A percentile compares a stretch with the other conserved stretches of the same genome.
Conservation (phyloP, 78 protist species). For the Cavenderia fasciculata region DNA sequence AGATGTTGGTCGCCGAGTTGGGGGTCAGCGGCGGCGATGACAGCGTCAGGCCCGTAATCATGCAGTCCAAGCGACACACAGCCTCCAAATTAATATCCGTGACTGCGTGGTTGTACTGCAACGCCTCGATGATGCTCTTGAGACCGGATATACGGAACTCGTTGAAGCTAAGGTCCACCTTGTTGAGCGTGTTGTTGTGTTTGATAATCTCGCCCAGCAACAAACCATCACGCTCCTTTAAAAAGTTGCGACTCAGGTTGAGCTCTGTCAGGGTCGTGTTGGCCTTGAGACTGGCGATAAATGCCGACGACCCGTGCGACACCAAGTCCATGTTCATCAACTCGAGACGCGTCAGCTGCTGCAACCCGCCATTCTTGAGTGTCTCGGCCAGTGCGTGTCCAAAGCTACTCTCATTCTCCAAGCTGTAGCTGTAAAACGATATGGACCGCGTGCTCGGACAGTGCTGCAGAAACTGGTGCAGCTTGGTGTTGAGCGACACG, state of each 20-base stretch:
- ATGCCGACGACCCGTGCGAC: constrained; percentile 20
- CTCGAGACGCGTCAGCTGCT: background rate
- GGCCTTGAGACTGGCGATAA: background rate
- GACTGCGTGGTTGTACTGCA: constrained; percentile 16
- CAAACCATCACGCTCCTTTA: constrained; percentile 36
- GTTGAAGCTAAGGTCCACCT: constrained; percentile 22
- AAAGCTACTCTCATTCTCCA: constrained; percentile 34
- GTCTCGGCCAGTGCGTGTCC: constrained; percentile 13
- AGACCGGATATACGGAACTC: constrained; percentile 43
- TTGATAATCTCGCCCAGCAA: constrained; percentile 6
- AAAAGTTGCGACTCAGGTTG: constrained; percentile 27
- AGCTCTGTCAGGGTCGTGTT: constrained; percentile 9
- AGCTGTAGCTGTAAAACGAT: constrained; percentile 5
- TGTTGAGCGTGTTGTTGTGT: background rate
- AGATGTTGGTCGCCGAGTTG: background rate
- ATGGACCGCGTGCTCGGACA: constrained; percentile 10
- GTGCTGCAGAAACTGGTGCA: background rate
- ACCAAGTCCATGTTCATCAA: constrained; percentile 54
- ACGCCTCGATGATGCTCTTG: constrained; percentile 23
- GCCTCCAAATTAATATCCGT: constrained; percentile 42
- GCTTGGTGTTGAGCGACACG: constrained; percentile 58
- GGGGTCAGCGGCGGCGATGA: constrained; percentile 66
- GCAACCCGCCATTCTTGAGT: background rate
- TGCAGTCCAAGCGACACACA: constrained; percentile 45
- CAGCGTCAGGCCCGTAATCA: background rate